Conservation (phyloP, 1,284 basidiomycete species). For the Cystodermella granulosa region DNA sequence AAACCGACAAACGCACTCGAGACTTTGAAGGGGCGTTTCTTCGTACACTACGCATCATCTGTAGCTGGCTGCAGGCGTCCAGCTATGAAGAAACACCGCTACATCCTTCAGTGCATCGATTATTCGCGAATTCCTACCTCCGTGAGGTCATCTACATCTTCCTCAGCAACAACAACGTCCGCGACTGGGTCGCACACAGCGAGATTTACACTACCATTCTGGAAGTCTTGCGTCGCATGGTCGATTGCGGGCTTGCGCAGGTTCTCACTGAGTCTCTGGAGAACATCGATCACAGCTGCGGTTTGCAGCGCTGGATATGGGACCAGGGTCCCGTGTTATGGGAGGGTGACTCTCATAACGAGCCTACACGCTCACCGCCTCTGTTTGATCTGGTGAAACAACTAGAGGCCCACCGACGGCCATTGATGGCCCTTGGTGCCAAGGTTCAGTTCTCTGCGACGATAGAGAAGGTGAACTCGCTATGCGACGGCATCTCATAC, state of each 20-base stretch:
- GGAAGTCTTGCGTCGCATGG: constrained; percentile 23
- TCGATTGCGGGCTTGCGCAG: constrained; percentile 18
- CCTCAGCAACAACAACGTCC: constrained; percentile 25
- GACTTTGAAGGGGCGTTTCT: constrained; percentile 26
- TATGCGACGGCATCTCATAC: constrained; percentile 36
- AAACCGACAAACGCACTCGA: constrained; percentile 17
- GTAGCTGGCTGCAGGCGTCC: constrained; percentile 18
- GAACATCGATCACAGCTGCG: constrained; percentile 15
- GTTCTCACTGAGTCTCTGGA: constrained; percentile 15
- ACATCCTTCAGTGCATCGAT: constrained; percentile 11
- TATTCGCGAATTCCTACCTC: constrained; percentile 24
- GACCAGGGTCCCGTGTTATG: constrained; percentile 14
- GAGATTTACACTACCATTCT: constrained; percentile 28
- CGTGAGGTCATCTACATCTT: constrained; percentile 29
- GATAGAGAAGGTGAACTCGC: constrained; percentile 32
- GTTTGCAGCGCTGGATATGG: constrained; percentile 17
- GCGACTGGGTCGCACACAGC: constrained; percentile 31
- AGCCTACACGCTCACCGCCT: constrained; percentile 7
- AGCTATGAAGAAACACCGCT: constrained; percentile 4
- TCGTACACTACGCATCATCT: constrained; percentile 18
- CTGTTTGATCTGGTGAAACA: constrained; percentile 25
- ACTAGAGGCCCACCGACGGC: constrained; percentile 25
- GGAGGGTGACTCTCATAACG: constrained; percentile 2
- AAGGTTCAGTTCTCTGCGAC: constrained; percentile 30
- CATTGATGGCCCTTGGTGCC: constrained; percentile 23